A percentile compares a stretch with the other conserved stretches of the same genome.
Conservation (phyloP, 73 alveolate species). For the Stentor coeruleus region DNA sequence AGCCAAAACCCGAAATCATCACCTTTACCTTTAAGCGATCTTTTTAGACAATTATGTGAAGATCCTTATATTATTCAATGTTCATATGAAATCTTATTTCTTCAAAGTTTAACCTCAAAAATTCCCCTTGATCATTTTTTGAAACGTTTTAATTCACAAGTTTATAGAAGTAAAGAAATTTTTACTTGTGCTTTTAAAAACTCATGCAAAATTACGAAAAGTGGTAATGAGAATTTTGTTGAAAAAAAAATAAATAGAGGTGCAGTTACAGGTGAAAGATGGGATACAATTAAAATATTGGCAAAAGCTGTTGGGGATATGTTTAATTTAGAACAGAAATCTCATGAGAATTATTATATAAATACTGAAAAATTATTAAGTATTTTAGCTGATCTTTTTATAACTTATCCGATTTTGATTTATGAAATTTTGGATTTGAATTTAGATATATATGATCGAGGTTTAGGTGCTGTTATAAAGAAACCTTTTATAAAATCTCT, state of each 20-base stretch:
- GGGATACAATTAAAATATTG: not conserved
- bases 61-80: conserved; percentile 5
- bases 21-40: not conserved
- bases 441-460: too few species aligned
- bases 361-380: not conserved
- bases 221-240: not conserved
- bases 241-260: not conserved
- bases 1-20: not conserved
- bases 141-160: not conserved
- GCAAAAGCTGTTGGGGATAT: not conserved
- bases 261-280: not conserved
- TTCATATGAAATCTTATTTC: not conserved
- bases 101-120: not conserved
- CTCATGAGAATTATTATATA: not conserved
- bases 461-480: too few species aligned
- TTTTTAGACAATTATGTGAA: not conserved
- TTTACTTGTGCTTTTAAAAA: not conserved
- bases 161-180: not conserved
- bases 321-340: not conserved
- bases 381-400: not conserved
- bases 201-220: not conserved
- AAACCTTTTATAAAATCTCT: not conserved
- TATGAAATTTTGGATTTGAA: too few species aligned
- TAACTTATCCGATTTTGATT: conserved; percentile 3
- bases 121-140: not conserved